Conservation (phyloP, 148 eudicot species). For the Oxyria digyna region DNA sequence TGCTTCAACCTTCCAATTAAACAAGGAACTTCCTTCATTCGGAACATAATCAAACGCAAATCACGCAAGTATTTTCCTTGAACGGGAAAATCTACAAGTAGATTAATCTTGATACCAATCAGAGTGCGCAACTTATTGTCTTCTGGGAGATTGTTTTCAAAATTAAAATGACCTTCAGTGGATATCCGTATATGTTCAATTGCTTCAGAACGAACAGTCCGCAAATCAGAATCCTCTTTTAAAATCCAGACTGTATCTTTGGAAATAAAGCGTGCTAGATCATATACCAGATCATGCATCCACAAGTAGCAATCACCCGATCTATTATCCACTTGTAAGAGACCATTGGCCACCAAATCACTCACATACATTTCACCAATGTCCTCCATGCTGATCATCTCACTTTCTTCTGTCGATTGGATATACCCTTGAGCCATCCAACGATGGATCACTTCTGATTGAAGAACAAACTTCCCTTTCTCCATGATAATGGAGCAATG, state of each 20-base stretch:
- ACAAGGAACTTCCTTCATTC: neutral
- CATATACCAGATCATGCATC: constrained; percentile 6
- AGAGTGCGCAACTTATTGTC: neutral
- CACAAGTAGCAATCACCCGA: neutral
- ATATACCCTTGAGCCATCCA: constrained; percentile 3
- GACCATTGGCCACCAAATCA: neutral
- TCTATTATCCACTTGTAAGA: neutral
- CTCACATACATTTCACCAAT: neutral
- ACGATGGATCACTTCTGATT: neutral
- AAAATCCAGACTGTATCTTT: neutral
- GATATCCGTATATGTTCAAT: neutral
- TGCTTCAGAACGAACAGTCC: neutral
- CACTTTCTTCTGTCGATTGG: neutral
- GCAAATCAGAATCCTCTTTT: neutral
- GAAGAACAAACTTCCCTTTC: neutral
- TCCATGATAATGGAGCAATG: constrained; percentile 1
- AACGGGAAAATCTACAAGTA: neutral
- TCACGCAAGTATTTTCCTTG: neutral
- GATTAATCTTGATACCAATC: neutral
- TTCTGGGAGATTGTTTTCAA: neutral
- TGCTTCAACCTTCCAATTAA: neutral
- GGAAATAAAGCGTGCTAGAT: neutral
- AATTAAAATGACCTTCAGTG: neutral
- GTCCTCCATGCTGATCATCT: neutral
- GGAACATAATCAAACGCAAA: neutral